These are phyloP conservation scores for Mrakia hoshinonis DNA, from an alignment of 768 basidiomycete genomes.

Conservation along the genomic window DNA sequence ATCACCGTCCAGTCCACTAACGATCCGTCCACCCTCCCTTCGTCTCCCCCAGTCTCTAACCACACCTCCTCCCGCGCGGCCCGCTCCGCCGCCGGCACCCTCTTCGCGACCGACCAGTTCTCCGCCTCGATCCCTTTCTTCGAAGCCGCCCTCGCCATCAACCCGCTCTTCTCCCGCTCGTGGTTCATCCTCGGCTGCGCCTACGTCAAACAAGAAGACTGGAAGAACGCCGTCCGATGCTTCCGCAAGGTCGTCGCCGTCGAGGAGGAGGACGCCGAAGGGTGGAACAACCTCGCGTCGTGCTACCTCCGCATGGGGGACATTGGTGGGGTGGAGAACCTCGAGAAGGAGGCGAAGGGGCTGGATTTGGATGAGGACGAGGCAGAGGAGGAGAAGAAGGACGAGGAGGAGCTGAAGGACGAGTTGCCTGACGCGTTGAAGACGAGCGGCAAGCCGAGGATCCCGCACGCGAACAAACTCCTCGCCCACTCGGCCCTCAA, in stretches of 20 bases:
- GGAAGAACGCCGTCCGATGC: slow-evolving; percentile 72
- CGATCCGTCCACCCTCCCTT: background rate
- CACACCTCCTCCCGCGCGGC: slow-evolving; percentile 79
- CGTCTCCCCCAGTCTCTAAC: slow-evolving; percentile 45
- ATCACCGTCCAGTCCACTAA: background rate
- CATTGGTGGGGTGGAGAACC: slow-evolving; percentile 26
- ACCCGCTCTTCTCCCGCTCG: slow-evolving; percentile 72
- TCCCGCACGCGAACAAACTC: slow-evolving; percentile 54
- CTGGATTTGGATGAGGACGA: slow-evolving; percentile 20
- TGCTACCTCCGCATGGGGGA: slow-evolving; percentile 78
- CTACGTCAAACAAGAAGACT: slow-evolving; percentile 67
- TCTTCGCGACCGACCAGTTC: slow-evolving; percentile 64
- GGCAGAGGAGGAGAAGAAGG: slow-evolving; percentile 13
- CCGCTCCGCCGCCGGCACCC: slow-evolving; percentile 77
- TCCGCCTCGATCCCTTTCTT: slow-evolving; percentile 57
- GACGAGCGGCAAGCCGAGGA: slow-evolving; percentile 13
- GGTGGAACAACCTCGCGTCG: slow-evolving; percentile 95
- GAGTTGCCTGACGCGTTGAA: background rate
- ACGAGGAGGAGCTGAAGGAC: slow-evolving; percentile 9
- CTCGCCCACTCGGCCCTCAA: slow-evolving; percentile 88
- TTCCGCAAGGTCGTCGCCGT: slow-evolving; percentile 79
- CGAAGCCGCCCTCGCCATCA: slow-evolving; percentile 68
- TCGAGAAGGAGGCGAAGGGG: slow-evolving; percentile 23
- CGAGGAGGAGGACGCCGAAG: slow-evolving; percentile 94
- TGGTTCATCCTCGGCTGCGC: slow-evolving; percentile 98